Base-by-base conservation (phyloP, 345 rosid species). In the Physaria fendleri region DNA sequence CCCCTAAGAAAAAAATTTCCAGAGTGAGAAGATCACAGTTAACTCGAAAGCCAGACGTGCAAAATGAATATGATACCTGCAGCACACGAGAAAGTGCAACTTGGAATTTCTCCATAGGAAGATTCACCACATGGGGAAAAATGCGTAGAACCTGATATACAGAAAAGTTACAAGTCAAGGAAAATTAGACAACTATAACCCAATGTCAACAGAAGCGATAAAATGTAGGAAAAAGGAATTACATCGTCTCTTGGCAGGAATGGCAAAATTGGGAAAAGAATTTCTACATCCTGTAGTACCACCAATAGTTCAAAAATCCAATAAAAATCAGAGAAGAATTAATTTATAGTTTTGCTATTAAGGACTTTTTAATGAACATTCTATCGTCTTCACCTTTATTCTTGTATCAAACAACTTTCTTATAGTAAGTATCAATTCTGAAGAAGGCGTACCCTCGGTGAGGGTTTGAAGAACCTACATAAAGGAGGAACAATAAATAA, bases 221-320 rank as follows among this genome's bases (percentile, higher is more conserved):
- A 55, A 15, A 22, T 7, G 57, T 45, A 24, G 30, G 63, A 24
- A 48, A 18, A 44, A 69, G 18, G 8, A 62, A 57, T 33, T 68
- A 93, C 99, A 91, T 93, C 91, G 43, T 89, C 91, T 78, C 89
- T 76, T 10, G 88, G 80, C 64, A 93, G 65, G 78, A 81, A 93
- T 4, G 97, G 95, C 73, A 93, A 68, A 45, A 89, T 59, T 56
- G 99, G 97, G 75, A 87, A 70, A 50, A 93, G 59, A 73, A 93
- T 81, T 77, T 93, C 97, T 23, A 78, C 79, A 73, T 93, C 94
- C 99, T 93, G 88, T 20, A 65, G 75, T 60, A 74, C 47, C 74
- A 62, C 64, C 38, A 68, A 70, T 62, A 74, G 30, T 60, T 71
- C 14, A 50, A 33, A 58, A 68, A 32, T 8, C 61, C 42, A 53